Evolutionary conservation across 306 rosid genomes (phyloP).

Genomic region (Phaseolus lunatus): DNA sequence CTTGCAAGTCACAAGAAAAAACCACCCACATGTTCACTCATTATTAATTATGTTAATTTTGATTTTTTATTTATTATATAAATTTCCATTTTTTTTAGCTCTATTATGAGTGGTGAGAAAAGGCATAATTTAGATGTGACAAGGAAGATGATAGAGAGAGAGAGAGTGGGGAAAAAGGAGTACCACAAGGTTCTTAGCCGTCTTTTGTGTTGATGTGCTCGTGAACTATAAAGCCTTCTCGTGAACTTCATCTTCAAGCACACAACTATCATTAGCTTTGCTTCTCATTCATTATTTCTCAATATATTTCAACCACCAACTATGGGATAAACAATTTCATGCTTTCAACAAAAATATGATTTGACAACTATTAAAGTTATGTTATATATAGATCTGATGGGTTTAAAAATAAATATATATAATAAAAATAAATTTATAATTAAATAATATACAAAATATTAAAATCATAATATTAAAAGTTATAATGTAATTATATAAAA

Average conservation of each 20-base stretch:
- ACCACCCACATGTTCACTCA: slow-evolving; percentile 19
- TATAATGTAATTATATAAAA: too few relatives aligned
- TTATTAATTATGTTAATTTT: background rate
- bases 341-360: too few relatives aligned
- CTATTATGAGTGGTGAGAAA: slow-evolving; percentile 17
- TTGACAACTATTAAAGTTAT: too few relatives aligned
- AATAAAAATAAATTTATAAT: too few relatives aligned
- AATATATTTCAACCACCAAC: slow-evolving; percentile 40
- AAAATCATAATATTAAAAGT: too few relatives aligned
- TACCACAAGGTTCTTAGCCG: slow-evolving; percentile 56
- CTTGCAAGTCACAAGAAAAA: too few relatives aligned
- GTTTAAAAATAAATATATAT: too few relatives aligned
- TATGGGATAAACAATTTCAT: slow-evolving; percentile 40
- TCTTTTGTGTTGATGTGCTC: slow-evolving; percentile 63
- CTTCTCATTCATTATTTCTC: slow-evolving; percentile 49
- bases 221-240: slow-evolving; percentile 62
- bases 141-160: background rate
- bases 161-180: slow-evolving; percentile 12
- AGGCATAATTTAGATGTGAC: slow-evolving; percentile 12
- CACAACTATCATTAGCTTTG: slow-evolving; percentile 40
- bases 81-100: slow-evolving; percentile 21
- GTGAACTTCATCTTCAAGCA: slow-evolving; percentile 64
- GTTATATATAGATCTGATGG: too few relatives aligned
- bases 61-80: background rate
- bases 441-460: too few relatives aligned